A percentile compares a stretch with the other conserved stretches of the same genome.
Evolutionary conservation across 805 yeast genomes (phyloP).

Genomic region (Nakazawaea ishiwadae): DNA sequence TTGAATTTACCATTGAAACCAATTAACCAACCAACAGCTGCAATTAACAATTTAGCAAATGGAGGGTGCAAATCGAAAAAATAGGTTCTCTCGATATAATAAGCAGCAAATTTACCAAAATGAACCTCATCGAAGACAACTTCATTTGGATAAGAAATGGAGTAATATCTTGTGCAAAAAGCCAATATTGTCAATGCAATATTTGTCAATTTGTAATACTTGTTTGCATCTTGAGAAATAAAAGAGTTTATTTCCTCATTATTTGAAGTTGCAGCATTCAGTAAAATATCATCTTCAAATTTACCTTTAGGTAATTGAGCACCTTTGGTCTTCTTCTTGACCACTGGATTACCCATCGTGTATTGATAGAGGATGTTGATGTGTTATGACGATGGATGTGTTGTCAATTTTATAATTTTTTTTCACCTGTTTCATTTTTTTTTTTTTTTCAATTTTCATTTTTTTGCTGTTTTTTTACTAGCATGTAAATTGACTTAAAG

Average conservation of each 20-base stretch:
- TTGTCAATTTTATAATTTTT: background rate
- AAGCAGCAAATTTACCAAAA: constrained; percentile 81
- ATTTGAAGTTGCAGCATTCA: background rate
- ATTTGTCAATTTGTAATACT: constrained; percentile 29
- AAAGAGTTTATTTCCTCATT: constrained; percentile 14
- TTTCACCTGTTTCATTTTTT: too few relatives aligned
- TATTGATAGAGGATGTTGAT: background rate
- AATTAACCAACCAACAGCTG: constrained; percentile 80
- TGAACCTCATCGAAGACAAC: constrained; percentile 88
- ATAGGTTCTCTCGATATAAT: constrained; percentile 83
- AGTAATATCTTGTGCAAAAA: constrained; percentile 52
- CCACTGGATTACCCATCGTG: background rate
- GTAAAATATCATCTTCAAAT: background rate
- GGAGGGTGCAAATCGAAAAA: constrained; percentile 98
- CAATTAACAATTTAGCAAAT: constrained; percentile 89
- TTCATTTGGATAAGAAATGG: constrained; percentile 59
- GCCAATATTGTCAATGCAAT: constrained; percentile 37
- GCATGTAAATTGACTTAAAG: too few relatives aligned
- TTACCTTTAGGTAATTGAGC: background rate
- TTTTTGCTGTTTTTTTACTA: background rate
- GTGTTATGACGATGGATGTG: background rate
- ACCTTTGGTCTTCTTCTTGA: constrained; percentile 2
- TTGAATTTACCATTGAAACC: constrained; percentile 93
- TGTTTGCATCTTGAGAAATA: constrained; percentile 21
- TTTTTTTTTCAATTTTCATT: too few relatives aligned